Evolutionary conservation across 2,329 filamentous ascomycete genomes (phyloP).

Genomic region (Endothia cerciana): DNA sequence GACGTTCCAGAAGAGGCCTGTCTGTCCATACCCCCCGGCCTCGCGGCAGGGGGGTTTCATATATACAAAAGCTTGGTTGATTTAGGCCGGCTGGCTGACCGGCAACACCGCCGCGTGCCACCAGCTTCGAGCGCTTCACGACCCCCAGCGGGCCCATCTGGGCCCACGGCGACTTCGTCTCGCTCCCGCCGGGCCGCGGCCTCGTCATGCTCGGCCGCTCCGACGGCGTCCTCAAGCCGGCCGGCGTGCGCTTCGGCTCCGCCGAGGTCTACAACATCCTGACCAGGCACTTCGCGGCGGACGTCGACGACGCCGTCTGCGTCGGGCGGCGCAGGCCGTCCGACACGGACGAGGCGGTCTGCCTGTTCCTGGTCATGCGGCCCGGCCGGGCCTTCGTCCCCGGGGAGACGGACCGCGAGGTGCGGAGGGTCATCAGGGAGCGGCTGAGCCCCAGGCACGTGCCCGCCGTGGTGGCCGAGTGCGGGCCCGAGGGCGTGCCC

Average conservation of each 20-base stretch:
- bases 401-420: conserved; percentile 60
- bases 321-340: conserved; percentile 72
- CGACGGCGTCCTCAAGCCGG: conserved; percentile 91
- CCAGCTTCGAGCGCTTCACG: conserved; percentile 75
- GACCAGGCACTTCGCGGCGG: conserved; percentile 75
- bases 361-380: conserved; percentile 83
- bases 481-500: conserved; percentile 77
- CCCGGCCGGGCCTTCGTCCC: conserved; percentile 55
- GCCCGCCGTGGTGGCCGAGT: conserved; percentile 76
- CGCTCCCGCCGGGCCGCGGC: conserved; percentile 70
- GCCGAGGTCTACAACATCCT: conserved; percentile 98
- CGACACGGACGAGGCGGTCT: conserved; percentile 84
- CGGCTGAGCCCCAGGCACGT: conserved; percentile 91
- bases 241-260: conserved; percentile 87
- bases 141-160: conserved; percentile 59
- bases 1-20: too few relatives aligned
- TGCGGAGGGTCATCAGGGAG: conserved; percentile 71
- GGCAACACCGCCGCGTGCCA: too few relatives aligned
- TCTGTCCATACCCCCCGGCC: too few relatives aligned
- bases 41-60: too few relatives aligned
- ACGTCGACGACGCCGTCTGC: conserved; percentile 86
- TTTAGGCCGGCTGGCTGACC: too few relatives aligned
- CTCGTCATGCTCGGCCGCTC: conserved; percentile 90
- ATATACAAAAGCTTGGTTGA: too few relatives aligned
- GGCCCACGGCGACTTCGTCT: conserved; percentile 95